These are phyloP conservation scores for Gastrodia elata DNA, from an alignment of 106 monocot genomes.

Conservation along the genomic window DNA sequence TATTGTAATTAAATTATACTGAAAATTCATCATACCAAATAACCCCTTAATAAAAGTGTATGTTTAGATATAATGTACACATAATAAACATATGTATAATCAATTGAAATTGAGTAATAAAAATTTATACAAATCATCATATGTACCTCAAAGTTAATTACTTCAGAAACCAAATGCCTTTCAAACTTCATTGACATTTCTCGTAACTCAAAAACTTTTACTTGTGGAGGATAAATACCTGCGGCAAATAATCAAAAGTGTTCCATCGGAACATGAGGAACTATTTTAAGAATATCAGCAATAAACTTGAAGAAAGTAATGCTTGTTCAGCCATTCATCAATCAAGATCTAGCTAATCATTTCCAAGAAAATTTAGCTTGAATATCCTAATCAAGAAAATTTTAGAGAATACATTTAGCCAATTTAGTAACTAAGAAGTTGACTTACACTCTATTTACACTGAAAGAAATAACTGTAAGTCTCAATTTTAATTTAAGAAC, in stretches of 20 bases:
- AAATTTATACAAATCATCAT: background rate
- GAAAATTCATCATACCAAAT: no score
- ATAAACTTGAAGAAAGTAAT: background rate
- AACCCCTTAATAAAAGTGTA: no score
- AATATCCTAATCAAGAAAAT: background rate
- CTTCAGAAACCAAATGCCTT: constrained; percentile 89
- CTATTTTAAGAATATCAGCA: no score
- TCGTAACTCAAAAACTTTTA: constrained; percentile 79
- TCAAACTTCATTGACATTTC: constrained; percentile 89
- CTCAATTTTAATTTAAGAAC: background rate
- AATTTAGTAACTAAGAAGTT: background rate
- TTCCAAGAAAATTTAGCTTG: background rate
- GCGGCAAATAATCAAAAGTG: background rate
- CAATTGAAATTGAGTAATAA: background rate
- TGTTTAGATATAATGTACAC: no score
- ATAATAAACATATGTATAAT: background rate
- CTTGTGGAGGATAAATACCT: constrained; percentile 98
- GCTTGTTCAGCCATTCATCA: background rate
- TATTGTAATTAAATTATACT: no score
- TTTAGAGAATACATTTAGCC: background rate
- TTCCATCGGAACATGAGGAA: no score
- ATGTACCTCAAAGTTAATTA: constrained; percentile 80
- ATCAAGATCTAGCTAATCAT: background rate
- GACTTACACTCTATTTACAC: background rate
- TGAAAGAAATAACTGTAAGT: background rate